Evolutionary conservation across 2,329 filamentous ascomycete species (phyloP), one percentile per base, ranked within the genome.

Genomic region (Acephala macrosclerotiorum): DNA sequence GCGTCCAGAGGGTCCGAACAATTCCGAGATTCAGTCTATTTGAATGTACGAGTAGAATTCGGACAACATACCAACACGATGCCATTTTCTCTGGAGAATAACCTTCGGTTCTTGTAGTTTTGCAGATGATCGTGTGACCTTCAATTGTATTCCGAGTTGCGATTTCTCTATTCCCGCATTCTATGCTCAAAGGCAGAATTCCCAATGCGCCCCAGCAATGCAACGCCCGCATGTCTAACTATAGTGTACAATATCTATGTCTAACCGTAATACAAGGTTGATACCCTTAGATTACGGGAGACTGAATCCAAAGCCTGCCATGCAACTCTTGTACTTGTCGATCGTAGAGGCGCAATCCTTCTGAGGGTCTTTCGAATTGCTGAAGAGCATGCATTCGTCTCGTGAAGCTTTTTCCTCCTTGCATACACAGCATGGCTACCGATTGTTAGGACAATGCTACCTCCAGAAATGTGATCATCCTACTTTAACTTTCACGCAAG

Each of bases 371-470:
- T 90, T 85, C 67, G 92, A 86, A 69, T 88, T 94, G 63, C 93
- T 97, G 83, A 98, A 97, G 64, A 99, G 91, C 95, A 99, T 98
- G 85, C 96, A 99, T 81, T 99, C 94, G 82, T 99, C 96, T 70
- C 96, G 93, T 73, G 87, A 87, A 45, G 92, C 85, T 80, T 99
- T 99, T 80, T 99, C 94, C 53, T 96, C 89, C 78, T 94, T 97
- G 88, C 96, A 99, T 35, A 98, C 96, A 78, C 96, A 98, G 87
- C 96, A 98, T 51, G 95, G 95, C 93, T 97, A 75, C 66, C 20
- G 20, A 45, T 26, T 14, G 40, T 36, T 51, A 38, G 18, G 45
- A 49, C 14, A 53, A 40, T 3, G 14, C 25, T 35, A 26, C 22
- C 25, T 12, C 33, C 22, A 45, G 12, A 36, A 20, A 12, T 29